Base-by-base conservation (phyloP, 75 land plant genomes). In the Cunninghamia lanceolata region DNA sequence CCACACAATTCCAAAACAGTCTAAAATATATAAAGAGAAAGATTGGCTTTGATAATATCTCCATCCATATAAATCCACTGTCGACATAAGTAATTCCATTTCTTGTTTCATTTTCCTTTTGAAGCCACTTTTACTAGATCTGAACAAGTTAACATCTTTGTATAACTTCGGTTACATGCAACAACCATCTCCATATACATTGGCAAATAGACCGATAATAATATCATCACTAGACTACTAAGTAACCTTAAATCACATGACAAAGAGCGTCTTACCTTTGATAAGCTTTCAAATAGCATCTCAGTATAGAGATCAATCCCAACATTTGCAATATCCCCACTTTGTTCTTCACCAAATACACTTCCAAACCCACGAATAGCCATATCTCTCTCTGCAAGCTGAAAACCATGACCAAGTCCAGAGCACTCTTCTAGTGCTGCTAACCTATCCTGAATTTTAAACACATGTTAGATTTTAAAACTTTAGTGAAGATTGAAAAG, bases 251-350 rank as follows among this genome's bases (percentile, higher is more conserved):
- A 28, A n/a, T 54, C 77, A 77, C 14, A 35, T 3, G 28, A 56
- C 21, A 34, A 78, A 38, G 84, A 86, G 46, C 15, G 11, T 15
- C 43, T n/a, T 86, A 97, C 99, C 95, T 98, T 94, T 10, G 99
- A 96, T 80, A 98, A 89, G 86, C 95, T 96, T 74, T 98, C 97
- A 89, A 96, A 96, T 50, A 98, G 96, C 96, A 98, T 95, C 86
- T 98, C 99, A 87, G 94, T 94, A 92, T 95, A 98, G n/a, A 98
- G 93, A 88, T 98, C 99, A 82, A 95, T 90, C 16, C 99, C 99
- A 82, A 98, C 95, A 89, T 98, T 97, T 78, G 94, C 96, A 80
- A 95, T 91, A 90, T 98, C 99, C 19, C 99, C 99, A 85, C 97
- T 96, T 83, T 98, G 99, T 87, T 95, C 93, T 91, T 98, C 99